Base-by-base conservation (phyloP, 179 eudicot genomes). In the Corrigiola litoralis region DNA sequence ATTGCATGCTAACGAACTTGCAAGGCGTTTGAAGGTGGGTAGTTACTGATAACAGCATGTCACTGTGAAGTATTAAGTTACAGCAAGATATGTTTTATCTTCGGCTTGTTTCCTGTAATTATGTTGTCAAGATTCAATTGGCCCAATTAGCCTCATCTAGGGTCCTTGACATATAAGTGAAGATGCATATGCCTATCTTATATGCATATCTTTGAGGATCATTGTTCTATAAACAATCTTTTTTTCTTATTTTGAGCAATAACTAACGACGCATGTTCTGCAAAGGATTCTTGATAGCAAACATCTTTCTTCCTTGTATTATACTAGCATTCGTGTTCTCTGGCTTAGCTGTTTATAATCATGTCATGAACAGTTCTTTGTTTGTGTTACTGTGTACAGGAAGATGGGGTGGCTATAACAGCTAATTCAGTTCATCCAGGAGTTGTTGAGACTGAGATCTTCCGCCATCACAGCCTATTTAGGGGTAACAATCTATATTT, bases 371-470 rank as follows among this genome's bases (percentile, higher is more conserved):
- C 17, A 25, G 52, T 25, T 24, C 42, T n/a, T 47, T 25, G 6
- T 18, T 63, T 74, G 29, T 18, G 24, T 33, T 57, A 28, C 23
- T 38, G 37, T 65, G 67, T 27, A 14, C 68, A 87, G 95, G 81
- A 85, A 70, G 95, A 85, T 3, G 81, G 84, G 7, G 77, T 63
- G 28, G 57, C 78, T 4, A 71, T 87, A 69, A 87, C 86, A 48
- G 86, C 86, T 11, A 87, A 87, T 56, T 83, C 95, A 55, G 81
- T 83, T 65, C 85, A 81, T 71, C 90, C 90, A 1, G 95, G 95
- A 72, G 64, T 69, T 40, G 82, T 87, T 65, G 72, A 72, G 50
- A 87, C 88, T 34, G 77, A 81, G 58, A 79, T 84, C 23, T 84
- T 84, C 62, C 84, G 84, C 52, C 79, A 84, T 72, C 68, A 75